Evolutionary conservation across 1,284 basidiomycete genomes (phyloP).

Genomic region (Schizophyllum commune): DNA sequence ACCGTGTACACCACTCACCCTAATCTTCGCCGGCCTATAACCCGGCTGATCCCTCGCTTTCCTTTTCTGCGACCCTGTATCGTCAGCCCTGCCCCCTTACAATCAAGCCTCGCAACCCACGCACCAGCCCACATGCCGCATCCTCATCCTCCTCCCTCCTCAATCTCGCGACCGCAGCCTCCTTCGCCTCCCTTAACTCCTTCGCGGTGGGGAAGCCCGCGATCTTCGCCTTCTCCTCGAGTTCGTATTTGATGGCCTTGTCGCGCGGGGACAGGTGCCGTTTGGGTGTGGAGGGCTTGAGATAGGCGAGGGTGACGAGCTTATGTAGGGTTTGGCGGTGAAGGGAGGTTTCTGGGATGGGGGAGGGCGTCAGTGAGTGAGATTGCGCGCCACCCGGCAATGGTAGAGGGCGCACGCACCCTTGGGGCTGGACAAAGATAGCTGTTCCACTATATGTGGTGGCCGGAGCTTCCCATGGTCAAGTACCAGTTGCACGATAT

Average conservation of each 20-base stretch:
- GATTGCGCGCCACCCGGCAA: background rate
- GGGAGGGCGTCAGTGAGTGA: background rate
- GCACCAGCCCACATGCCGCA: constrained; percentile 64
- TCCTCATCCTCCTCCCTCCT: constrained; percentile 59
- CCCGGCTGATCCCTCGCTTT: constrained; percentile 43
- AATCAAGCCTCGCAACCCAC: constrained; percentile 15
- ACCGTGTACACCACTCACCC: constrained; percentile 5
- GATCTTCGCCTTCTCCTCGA: constrained; percentile 66
- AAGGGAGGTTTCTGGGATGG: constrained; percentile 34
- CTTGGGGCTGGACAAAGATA: constrained; percentile 51
- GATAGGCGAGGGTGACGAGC: constrained; percentile 56
- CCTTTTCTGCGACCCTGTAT: constrained; percentile 40
- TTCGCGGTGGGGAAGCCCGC: constrained; percentile 68
- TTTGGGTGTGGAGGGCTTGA: constrained; percentile 65
- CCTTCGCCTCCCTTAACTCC: constrained; percentile 61
- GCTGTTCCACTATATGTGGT: constrained; percentile 56
- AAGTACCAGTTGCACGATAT: constrained; percentile 69
- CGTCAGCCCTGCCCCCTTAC: background rate
- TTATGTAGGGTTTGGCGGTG: constrained; percentile 56
- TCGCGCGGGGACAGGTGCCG: constrained; percentile 72
- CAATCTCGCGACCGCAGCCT: constrained; percentile 52
- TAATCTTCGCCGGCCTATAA: constrained; percentile 45
- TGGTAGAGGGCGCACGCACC: constrained; percentile 27
- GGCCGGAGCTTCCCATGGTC: constrained; percentile 83
- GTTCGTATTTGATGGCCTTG: constrained; percentile 66